phyloP scores from a whole-genome alignment of 169 alveolate genomes.

The Cryptosporidium ryanae region DNA sequence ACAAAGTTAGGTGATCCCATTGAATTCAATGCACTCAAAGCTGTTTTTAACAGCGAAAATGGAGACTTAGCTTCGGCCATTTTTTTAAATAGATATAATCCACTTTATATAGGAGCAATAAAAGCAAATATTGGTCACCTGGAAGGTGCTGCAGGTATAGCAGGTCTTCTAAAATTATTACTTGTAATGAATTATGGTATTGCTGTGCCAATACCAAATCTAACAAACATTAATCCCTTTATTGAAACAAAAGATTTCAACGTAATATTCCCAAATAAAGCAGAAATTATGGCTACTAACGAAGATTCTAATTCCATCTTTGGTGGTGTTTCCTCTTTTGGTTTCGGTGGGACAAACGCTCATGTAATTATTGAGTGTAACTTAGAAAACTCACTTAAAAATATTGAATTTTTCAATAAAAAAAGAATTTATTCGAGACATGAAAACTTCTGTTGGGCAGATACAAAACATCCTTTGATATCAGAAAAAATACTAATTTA shows the following conservation, averaged over 20 bases:
- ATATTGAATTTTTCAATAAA: slow-evolving; percentile 7
- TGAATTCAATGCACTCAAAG: slow-evolving; percentile 66
- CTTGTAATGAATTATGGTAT: slow-evolving; percentile 33
- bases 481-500: slow-evolving; percentile 20
- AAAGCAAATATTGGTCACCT: slow-evolving; percentile 76
- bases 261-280: slow-evolving; percentile 23
- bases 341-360: slow-evolving; percentile 74
- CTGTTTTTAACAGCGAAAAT: slow-evolving; percentile 37
- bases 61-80: background rate
- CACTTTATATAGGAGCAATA: slow-evolving; percentile 70
- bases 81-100: slow-evolving; percentile 12
- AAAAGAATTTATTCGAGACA: too few relatives aligned
- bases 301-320: slow-evolving; percentile 17
- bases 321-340: slow-evolving; percentile 71
- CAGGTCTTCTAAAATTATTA: slow-evolving; percentile 61
- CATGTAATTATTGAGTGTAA: slow-evolving; percentile 64
- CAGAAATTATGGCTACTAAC: background rate
- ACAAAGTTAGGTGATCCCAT: slow-evolving; percentile 71
- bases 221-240: slow-evolving; percentile 32
- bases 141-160: slow-evolving; percentile 79
- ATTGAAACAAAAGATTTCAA: slow-evolving; percentile 32
- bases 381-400: background rate
- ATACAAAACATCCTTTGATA: slow-evolving; percentile 65
- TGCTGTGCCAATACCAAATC: slow-evolving; percentile 67
- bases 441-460: slow-evolving; percentile 49